Evolutionary conservation across 2,329 filamentous ascomycete species (phyloP).

Genomic region (Phialophora verrucosa): DNA sequence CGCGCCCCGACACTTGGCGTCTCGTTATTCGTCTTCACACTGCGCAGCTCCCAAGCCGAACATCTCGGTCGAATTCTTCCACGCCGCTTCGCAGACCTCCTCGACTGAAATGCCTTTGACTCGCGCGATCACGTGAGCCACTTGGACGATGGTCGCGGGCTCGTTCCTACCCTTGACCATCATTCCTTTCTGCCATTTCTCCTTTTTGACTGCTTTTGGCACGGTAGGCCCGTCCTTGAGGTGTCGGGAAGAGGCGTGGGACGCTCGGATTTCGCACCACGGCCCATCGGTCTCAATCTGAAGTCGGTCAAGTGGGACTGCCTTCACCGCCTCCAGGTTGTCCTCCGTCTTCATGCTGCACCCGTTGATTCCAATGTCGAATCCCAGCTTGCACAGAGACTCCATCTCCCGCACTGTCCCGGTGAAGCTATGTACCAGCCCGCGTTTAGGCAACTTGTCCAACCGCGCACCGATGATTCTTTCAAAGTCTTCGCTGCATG

Average conservation of each 20-base stretch:
- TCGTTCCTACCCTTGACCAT: conserved; percentile 98
- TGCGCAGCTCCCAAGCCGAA: conserved; percentile 66
- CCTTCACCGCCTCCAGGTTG: conserved; percentile 82
- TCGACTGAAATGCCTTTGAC: conserved; percentile 81
- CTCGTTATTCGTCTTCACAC: conserved; percentile 45
- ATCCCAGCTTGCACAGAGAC: conserved; percentile 76
- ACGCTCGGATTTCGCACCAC: conserved; percentile 92
- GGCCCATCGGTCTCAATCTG: conserved; percentile 98
- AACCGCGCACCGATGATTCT: conserved; percentile 68
- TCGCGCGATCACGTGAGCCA: conserved; percentile 85
- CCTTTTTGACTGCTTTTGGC: conserved; percentile 90
- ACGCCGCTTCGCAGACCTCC: conserved; percentile 78
- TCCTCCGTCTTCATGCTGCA: conserved; percentile 94
- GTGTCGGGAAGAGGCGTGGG: conserved; percentile 81
- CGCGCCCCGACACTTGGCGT: not conserved
- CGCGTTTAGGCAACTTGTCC: conserved; percentile 71
- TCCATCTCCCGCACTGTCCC: conserved; percentile 84
- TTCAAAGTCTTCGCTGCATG: conserved; percentile 85
- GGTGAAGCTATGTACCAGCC: conserved; percentile 94
- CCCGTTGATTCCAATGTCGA: conserved; percentile 94
- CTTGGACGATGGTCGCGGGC: conserved; percentile 81
- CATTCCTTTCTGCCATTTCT: conserved; percentile 83
- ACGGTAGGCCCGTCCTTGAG: conserved; percentile 68
- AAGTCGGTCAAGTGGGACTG: conserved; percentile 76
- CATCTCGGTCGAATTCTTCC: conserved; percentile 73